Evolutionary conservation across 768 basidiomycete genomes (phyloP).

Genomic region (Hygrocybe punicea): DNA sequence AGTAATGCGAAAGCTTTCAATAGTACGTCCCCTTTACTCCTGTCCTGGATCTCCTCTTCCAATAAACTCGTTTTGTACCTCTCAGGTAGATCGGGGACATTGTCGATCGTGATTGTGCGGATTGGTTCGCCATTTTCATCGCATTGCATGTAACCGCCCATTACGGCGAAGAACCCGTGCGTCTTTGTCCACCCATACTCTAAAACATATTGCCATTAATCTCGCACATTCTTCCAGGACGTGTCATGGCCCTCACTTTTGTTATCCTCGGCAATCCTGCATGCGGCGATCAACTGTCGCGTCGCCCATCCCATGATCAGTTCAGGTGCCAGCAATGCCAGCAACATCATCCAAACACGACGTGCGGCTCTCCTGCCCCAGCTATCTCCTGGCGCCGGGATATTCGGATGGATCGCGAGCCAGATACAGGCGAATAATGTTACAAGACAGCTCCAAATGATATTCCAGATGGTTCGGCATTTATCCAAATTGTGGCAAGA

Average conservation of each 20-base stretch:
- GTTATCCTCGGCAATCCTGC: not conserved
- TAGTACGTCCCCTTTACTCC: constrained; percentile 26
- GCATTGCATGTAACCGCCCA: constrained; percentile 6
- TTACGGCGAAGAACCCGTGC: constrained; percentile 7
- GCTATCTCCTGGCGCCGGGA: constrained; percentile 9
- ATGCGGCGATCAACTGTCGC: constrained; percentile 17
- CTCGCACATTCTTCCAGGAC: not conserved
- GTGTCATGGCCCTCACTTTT: not conserved
- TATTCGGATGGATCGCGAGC: constrained; percentile 26
- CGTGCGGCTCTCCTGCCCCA: not conserved
- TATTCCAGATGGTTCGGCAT: constrained; percentile 15
- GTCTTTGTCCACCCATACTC: constrained; percentile 5
- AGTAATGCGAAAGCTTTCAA: constrained; percentile 23
- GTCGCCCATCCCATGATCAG: constrained; percentile 20
- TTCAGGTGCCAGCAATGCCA: constrained; percentile 24
- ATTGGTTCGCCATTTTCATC: not conserved
- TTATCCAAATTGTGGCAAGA: not conserved
- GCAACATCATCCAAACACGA: constrained; percentile 12
- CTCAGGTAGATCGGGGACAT: not conserved
- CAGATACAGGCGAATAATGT: constrained; percentile 26
- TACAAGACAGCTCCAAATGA: constrained; percentile 24
- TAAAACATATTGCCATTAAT: not conserved
- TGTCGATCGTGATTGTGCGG: not conserved
- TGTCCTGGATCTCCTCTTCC: constrained; percentile 21
- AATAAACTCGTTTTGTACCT: constrained; percentile 8